phyloP scores from a whole-genome alignment of 352 stramenopile species.

The Pythium guiyangense region DNA sequence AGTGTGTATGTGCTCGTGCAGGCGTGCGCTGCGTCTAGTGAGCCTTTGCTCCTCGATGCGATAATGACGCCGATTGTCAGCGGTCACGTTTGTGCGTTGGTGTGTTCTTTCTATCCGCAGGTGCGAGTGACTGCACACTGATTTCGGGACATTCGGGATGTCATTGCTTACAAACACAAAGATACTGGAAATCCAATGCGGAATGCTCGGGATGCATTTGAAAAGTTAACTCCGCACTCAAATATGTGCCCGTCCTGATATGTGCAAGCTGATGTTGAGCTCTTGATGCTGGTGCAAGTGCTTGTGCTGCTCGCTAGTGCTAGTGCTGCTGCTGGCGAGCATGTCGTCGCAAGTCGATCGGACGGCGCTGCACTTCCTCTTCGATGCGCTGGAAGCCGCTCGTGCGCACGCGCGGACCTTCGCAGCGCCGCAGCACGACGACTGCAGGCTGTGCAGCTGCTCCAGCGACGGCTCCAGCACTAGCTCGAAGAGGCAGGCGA shows the following conservation, averaged over 20 bases:
- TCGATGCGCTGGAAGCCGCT: slow-evolving; percentile 81
- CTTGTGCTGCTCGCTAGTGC: too few relatives aligned
- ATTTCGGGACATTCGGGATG: slow-evolving; percentile 7
- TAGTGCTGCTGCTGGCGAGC: slow-evolving; percentile 12
- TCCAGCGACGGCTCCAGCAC: neutral
- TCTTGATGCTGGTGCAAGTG: neutral
- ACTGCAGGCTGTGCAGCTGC: neutral
- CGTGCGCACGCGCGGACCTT: slow-evolving; percentile 60
- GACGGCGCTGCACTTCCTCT: slow-evolving; percentile 38
- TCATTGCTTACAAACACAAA: neutral
- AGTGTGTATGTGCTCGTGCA: too few relatives aligned
- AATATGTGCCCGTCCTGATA: too few relatives aligned
- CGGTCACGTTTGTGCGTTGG: too few relatives aligned
- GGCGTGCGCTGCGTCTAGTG: neutral
- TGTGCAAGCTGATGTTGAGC: too few relatives aligned
- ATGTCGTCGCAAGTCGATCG: slow-evolving; percentile 23
- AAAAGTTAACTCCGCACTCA: too few relatives aligned
- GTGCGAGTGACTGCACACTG: neutral
- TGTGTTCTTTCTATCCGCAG: slow-evolving; percentile 2
- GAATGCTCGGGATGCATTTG: too few relatives aligned
- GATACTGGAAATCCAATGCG: too few relatives aligned
- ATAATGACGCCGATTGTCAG: slow-evolving; percentile 12
- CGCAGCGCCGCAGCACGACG: slow-evolving; percentile 57
- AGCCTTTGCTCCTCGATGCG: slow-evolving; percentile 1
- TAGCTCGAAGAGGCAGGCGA: too few relatives aligned